Evolutionary conservation across 257 asterid genomes (phyloP).

Genomic region (Petrea volubilis): DNA sequence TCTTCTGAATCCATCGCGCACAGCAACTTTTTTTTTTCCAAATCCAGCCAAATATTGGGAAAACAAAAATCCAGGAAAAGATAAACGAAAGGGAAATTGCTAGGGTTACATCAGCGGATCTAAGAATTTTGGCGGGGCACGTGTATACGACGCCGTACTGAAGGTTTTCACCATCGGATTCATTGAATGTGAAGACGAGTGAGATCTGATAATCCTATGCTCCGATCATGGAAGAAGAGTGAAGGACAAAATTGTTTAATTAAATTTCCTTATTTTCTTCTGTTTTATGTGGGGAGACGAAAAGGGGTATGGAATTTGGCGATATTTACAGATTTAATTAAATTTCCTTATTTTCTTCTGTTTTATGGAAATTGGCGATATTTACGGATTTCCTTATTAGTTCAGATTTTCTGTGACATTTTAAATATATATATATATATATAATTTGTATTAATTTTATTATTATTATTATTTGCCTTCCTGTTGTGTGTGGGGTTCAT

Average conservation of each 20-base stretch:
- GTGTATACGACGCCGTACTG: constrained; percentile 26
- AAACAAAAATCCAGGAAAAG: neutral
- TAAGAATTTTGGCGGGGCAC: neutral
- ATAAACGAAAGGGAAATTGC: neutral
- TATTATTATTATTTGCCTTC: neutral
- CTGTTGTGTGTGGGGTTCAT: neutral
- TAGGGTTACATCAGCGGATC: constrained; percentile 35
- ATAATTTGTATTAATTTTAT: too few relatives aligned
- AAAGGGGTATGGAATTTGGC: neutral
- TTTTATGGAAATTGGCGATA: too few relatives aligned
- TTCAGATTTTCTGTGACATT: too few relatives aligned
- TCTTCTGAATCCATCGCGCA: constrained; percentile 64
- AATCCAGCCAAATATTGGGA: neutral
- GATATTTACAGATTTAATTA: constrained; percentile 10
- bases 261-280: neutral
- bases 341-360: too few relatives aligned
- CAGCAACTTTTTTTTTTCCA: neutral
- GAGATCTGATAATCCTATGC: constrained; percentile 23
- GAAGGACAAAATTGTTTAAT: neutral
- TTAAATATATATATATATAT: too few relatives aligned
- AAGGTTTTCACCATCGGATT: constrained; percentile 10
- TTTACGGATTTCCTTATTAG: too few relatives aligned
- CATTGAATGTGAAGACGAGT: constrained; percentile 15
- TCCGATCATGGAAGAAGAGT: constrained; percentile 2
- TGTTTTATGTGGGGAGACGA: neutral